Base-by-base conservation (phyloP, 352 stramenopile species). In the Globisporangium parvum region DNA sequence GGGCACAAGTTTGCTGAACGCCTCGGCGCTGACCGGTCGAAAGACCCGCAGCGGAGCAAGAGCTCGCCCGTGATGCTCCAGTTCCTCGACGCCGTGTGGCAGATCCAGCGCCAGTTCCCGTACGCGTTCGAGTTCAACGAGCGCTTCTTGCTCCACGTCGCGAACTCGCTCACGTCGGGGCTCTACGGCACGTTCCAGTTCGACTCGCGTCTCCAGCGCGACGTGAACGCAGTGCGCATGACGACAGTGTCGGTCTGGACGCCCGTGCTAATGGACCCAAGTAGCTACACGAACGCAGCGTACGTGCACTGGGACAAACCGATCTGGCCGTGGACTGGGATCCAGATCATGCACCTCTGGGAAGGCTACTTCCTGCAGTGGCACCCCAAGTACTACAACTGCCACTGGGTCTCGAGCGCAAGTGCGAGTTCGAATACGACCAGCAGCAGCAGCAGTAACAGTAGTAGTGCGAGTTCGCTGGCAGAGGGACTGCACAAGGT, bases 51-150 rank as follows among this genome's bases (percentile, higher is more conserved):
- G 42, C 78, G 79, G 14, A 85, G 66, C 67, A 90, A 94, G 65
- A 78, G 73, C 28, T 94, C 82, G 33, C 86, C 86, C 8, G 72
- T 96, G 47, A 90, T 96, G 71, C 72, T 94, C 44, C 86, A 96
- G 54, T 94, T 96, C 52, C 65, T 94, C 46, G 85, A 96, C 37
- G 74, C 72, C 0, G 81, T 94, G 44, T 93, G 80, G 76, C 86
- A 96, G 56, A 84, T 96, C 35, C 65, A 84, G 55, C 73, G 79
- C 18, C 85, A 94, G 63, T 92, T 90, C 67, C 77, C 82, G 1
- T 65, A 69, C 12, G 77, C 85, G 18, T 96, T 96, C 45, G 84
- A 96, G 61, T 96, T 96, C 56, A 88, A 91, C 64, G 83, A 93
- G 53, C 65, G 66, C 9, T 93, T 92, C 59, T 63, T 96, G 41